Conservation (phyloP, 2,329 filamentous ascomycete genomes). For the Elsinoe arachidis region DNA sequence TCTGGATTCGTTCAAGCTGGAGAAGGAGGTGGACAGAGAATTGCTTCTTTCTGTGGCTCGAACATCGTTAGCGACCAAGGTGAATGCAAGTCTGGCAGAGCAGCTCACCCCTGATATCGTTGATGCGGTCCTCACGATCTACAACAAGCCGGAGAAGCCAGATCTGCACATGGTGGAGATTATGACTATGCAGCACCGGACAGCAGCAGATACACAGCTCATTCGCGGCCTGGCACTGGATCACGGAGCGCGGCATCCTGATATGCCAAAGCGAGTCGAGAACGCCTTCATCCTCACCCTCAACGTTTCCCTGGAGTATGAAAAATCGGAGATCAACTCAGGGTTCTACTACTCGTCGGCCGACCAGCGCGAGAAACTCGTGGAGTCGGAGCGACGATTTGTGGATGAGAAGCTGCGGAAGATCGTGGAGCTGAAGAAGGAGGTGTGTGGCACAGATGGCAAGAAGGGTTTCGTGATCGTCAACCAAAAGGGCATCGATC, state of each 20-base stretch:
- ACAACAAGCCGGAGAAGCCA: slow-evolving; percentile 80
- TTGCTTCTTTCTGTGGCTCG: slow-evolving; percentile 86
- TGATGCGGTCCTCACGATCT: slow-evolving; percentile 90
- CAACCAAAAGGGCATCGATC: slow-evolving; percentile 99
- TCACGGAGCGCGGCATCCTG: slow-evolving; percentile 90
- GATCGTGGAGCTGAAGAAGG: slow-evolving; percentile 96
- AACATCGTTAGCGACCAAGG: slow-evolving; percentile 90
- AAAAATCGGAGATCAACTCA: slow-evolving; percentile 99
- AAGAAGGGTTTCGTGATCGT: slow-evolving; percentile 97
- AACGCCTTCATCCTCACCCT: slow-evolving; percentile 92
- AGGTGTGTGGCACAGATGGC: slow-evolving; percentile 85
- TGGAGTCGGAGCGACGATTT: slow-evolving; percentile 92
- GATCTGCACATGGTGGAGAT: slow-evolving; percentile 99
- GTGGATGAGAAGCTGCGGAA: slow-evolving; percentile 95
- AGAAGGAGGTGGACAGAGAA: slow-evolving; percentile 82
- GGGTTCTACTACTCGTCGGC: slow-evolving; percentile 98
- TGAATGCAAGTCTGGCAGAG: slow-evolving; percentile 79
- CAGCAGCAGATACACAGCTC: slow-evolving; percentile 88
- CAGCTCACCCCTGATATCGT: slow-evolving; percentile 92
- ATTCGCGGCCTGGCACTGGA: slow-evolving; percentile 89
- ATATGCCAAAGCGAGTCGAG: slow-evolving; percentile 95
- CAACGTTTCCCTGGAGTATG: slow-evolving; percentile 95
- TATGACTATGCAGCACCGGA: slow-evolving; percentile 99
- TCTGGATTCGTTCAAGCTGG: slow-evolving; percentile 86
- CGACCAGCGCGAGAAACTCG: slow-evolving; percentile 93